These are phyloP conservation scores for Hypomyces perniciosus DNA, from an alignment of 2,329 filamentous ascomycete species.

Conservation along the genomic window DNA sequence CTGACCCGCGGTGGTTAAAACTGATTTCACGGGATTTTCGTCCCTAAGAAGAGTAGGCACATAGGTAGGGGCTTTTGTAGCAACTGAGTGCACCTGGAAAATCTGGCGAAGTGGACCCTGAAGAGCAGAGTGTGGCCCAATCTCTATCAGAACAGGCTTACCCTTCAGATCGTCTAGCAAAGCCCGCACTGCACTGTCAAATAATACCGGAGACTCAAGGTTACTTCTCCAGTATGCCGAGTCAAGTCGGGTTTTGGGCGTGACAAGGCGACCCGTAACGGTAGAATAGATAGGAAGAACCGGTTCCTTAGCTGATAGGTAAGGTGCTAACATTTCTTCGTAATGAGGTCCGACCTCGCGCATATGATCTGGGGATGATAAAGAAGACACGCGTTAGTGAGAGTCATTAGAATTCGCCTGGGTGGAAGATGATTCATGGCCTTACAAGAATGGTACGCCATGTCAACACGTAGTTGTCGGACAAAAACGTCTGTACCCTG, in stretches of 20 bases:
- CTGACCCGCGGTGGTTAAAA: not conserved
- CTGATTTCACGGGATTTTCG: not conserved
- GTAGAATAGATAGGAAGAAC: not conserved
- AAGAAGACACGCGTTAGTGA: not conserved
- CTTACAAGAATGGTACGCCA: constrained; percentile 3
- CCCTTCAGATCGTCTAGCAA: not conserved
- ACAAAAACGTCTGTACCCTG: constrained; percentile 23
- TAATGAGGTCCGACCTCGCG: constrained; percentile 3
- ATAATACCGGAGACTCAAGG: not conserved
- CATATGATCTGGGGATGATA: constrained; percentile 2
- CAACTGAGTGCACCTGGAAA: not conserved
- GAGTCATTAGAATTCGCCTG: not conserved
- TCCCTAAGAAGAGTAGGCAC: not conserved
- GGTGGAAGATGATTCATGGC: not conserved
- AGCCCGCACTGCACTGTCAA: not conserved
- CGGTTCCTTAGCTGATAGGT: not conserved
- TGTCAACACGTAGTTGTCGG: not conserved
- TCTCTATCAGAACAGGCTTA: constrained; percentile 18
- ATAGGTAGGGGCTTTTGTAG: not conserved
- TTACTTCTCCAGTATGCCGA: not conserved
- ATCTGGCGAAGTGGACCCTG: constrained; percentile 22
- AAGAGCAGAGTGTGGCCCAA: constrained; percentile 23
- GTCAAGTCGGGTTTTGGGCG: not conserved
- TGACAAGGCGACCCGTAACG: not conserved
- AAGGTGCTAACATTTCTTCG: constrained; percentile 1